Conservation (phyloP, 768 basidiomycete species). For the Boletus vermiculosoides region DNA sequence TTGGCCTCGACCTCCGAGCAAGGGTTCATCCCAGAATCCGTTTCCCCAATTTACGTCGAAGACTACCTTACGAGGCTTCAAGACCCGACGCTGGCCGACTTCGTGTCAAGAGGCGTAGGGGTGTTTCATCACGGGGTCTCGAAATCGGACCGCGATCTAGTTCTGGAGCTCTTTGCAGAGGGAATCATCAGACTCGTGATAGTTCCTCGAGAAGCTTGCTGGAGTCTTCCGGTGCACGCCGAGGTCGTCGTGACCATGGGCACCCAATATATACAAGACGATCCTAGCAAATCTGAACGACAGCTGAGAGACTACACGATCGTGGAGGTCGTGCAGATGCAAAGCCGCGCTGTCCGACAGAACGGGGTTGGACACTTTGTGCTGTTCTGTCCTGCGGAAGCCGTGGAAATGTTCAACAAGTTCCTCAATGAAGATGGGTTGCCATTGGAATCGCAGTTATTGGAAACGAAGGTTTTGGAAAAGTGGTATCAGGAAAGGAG, state of each 20-base stretch:
- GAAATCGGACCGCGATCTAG: constrained; percentile 63
- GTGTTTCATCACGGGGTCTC: constrained; percentile 77
- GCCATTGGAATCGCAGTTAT: constrained; percentile 80
- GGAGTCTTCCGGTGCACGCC: constrained; percentile 85
- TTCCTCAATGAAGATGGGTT: constrained; percentile 82
- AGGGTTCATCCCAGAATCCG: constrained; percentile 61
- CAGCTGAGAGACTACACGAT: constrained; percentile 79
- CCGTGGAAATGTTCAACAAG: constrained; percentile 73
- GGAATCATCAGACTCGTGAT: constrained; percentile 79
- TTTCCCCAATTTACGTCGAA: constrained; percentile 56
- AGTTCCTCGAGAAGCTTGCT: constrained; percentile 79
- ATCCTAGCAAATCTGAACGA: constrained; percentile 50
- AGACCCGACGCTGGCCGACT: constrained; percentile 64
- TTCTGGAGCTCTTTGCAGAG: constrained; percentile 79
- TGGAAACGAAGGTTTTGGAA: constrained; percentile 48
- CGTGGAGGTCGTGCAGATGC: constrained; percentile 87
- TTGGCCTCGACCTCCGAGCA: constrained; percentile 64
- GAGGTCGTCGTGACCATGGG: constrained; percentile 86
- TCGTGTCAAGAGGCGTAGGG: constrained; percentile 82
- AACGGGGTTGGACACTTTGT: constrained; percentile 64
- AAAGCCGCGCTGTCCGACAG: constrained; percentile 76
- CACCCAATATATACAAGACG: constrained; percentile 73
- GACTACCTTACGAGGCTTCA: constrained; percentile 56
- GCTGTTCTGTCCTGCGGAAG: constrained; percentile 88
- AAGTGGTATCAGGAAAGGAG: constrained; percentile 47